Conservation (phyloP, 1,284 basidiomycete genomes). For the Xerocomus minutiporus region DNA sequence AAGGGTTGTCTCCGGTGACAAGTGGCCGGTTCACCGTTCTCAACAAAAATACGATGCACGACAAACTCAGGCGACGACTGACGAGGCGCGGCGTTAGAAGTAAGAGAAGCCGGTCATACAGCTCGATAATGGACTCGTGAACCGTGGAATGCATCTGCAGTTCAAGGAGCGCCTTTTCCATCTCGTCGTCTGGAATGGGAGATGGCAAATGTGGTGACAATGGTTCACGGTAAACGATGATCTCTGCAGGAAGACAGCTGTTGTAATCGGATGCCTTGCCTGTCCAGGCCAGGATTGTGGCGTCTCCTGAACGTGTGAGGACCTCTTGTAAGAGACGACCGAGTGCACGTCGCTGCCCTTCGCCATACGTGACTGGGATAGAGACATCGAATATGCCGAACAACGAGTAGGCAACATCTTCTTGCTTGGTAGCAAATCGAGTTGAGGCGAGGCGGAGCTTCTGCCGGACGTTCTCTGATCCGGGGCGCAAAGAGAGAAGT, state of each 20-base stretch:
- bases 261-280: slow-evolving; percentile 22
- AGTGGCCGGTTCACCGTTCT: slow-evolving; percentile 8
- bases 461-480: slow-evolving; percentile 16
- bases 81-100: slow-evolving; percentile 17
- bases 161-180: slow-evolving; percentile 6
- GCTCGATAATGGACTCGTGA: slow-evolving; percentile 11
- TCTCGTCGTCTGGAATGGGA: slow-evolving; percentile 7
- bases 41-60: slow-evolving; percentile 16
- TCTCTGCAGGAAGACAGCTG: slow-evolving; percentile 21
- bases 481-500: slow-evolving; percentile 15
- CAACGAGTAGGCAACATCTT: slow-evolving; percentile 21
- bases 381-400: slow-evolving; percentile 22
- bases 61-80: slow-evolving; percentile 16
- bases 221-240: slow-evolving; percentile 14
- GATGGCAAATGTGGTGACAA: slow-evolving; percentile 8
- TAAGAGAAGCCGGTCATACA: slow-evolving; percentile 15
- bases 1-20: background rate
- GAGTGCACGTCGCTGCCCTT: slow-evolving; percentile 17
- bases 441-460: slow-evolving; percentile 22
- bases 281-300: slow-evolving; percentile 17
- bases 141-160: background rate
- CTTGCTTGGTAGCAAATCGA: slow-evolving; percentile 16
- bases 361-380: slow-evolving; percentile 19
- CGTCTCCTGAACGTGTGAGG: slow-evolving; percentile 16
- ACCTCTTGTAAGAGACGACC: slow-evolving; percentile 20